Conservation (phyloP, 345 rosid genomes). For the Populus alba region DNA sequence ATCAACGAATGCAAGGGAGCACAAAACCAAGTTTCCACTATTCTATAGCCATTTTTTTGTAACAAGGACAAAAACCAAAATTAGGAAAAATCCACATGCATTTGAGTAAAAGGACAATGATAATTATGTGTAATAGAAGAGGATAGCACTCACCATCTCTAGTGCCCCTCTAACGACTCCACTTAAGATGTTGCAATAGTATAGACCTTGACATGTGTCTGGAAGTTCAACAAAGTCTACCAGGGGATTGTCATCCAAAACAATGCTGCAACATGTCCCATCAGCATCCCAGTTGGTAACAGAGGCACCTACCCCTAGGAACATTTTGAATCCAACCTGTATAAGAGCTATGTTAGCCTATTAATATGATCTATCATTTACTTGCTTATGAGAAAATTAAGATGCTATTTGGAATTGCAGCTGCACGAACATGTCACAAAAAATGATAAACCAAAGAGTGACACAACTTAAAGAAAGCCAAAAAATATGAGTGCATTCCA, state of each 20-base stretch:
- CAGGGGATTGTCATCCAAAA: constrained; percentile 88
- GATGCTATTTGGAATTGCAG: not conserved
- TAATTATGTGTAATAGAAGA: not conserved
- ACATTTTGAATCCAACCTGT: constrained; percentile 96
- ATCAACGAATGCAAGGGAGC: not conserved
- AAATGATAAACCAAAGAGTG: not conserved
- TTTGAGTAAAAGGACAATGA: not conserved
- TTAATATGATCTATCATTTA: not conserved
- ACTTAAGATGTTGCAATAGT: constrained; percentile 81
- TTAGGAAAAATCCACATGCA: not conserved
- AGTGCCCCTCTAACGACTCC: constrained; percentile 91
- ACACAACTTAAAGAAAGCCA: not conserved
- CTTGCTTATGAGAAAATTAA: not conserved
- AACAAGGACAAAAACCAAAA: not conserved
- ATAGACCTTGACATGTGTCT: constrained; percentile 86
- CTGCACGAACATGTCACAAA: not conserved
- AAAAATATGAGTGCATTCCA: not conserved
- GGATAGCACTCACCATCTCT: constrained; percentile 62
- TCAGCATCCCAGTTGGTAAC: constrained; percentile 82
- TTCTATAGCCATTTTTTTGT: not conserved
- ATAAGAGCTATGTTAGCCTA: constrained; percentile 10
- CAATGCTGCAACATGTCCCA: constrained; percentile 76
- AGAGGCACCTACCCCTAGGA: constrained; percentile 80
- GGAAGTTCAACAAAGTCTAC: constrained; percentile 97
- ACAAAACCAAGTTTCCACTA: not conserved